Base-by-base conservation (phyloP, 148 eudicot genomes). In the Vaccinium corymbosum region DNA sequence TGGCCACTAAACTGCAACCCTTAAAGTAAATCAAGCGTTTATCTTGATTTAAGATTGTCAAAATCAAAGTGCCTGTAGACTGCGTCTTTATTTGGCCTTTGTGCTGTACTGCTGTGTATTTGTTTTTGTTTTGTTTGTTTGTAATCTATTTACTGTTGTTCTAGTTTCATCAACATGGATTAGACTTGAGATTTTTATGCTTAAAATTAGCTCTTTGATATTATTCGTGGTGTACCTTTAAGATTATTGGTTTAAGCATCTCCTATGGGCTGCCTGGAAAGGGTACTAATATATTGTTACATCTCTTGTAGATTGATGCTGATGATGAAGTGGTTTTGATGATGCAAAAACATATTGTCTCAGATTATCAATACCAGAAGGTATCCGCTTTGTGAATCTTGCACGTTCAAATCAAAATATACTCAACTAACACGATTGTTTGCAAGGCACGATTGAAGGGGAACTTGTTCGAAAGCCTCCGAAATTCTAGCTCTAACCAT, bases 351-450 rank as follows among this genome's bases (percentile, higher is more conserved):
- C 94, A 90, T 75, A 89, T 97, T 68, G 85, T 92, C 73, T 91
- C 90, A 85, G 92, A 92, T 88, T 93, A 94, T 81, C 88, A 92
- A 83, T 88, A 90, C 79, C 91, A 92, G 85, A 94, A 97, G 97
- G 99, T 97, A 86, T 80, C 79, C 78, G 52, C 84, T 78, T 84
- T 62, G 72, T 86, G 76, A 62, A 75, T 27, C n/a, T 68, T 79
- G 76, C 50, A 14, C 15, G 56, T 46, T 81, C 27, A 66, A 14
- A 48, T 25, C 83, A 25, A 3, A 81, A 81, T 46, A 48, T 62
- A 81, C 38, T 22, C n/a, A 15, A 14, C n/a, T 27, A 78, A 52
- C n/a, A 52, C 1, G 50, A 29, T 79, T 32, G 66, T 79, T 35
- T 49, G 56, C 22, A 16, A n/a, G 25, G 68, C 32, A 81, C 7